Base-by-base conservation (phyloP, 495 filamentous ascomycete genomes). In the Terfezia claveryi region DNA sequence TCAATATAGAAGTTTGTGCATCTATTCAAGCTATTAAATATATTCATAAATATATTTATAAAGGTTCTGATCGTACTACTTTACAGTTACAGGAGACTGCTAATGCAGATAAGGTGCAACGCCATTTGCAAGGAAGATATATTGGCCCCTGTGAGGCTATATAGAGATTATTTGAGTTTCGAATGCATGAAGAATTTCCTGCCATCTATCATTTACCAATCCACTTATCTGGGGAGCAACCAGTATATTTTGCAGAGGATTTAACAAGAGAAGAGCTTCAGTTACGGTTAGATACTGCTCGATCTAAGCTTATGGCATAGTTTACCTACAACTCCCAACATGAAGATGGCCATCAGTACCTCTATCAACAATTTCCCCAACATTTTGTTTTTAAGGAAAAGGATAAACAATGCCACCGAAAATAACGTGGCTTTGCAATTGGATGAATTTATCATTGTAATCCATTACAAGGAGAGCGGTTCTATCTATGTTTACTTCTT, bases 31-130 rank as follows among this genome's bases (percentile, higher is more conserved):
- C 27, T 32, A 32, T 32, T 32, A 32, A 32, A 32, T 32, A 60
- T 55, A 59, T 60, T 4, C 36, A 59, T 56, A 60, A 60, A 55
- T 60, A 60, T 50, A 49, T 60, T 23, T 60, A 60, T 55, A 60
- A 60, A 59, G 59, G 57, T 10, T 46, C 38, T 14, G 56, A 61
- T 36, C 4, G 44, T 20, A 59, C 36, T 3, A 53, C 49, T n/a
- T 27, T 53, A 17, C 16, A 36, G 41, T 23, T 61, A 44, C 27
- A n/a, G 11, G 27, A 32, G 27, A 32, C 27, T 32, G 7, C 38
- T 51, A 55, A 20, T 38, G 32, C 55, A 36, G 57, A 61, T 50
- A 41, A 61, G 56, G 56, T 61, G 32, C 49, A 37, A 37, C 36
- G 37, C 7, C 55, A 52, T 56, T 11, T 61, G 12, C 23, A 55